Conservation (phyloP, 2,329 filamentous ascomycete species). For the Phyllosticta citrichinensis region DNA sequence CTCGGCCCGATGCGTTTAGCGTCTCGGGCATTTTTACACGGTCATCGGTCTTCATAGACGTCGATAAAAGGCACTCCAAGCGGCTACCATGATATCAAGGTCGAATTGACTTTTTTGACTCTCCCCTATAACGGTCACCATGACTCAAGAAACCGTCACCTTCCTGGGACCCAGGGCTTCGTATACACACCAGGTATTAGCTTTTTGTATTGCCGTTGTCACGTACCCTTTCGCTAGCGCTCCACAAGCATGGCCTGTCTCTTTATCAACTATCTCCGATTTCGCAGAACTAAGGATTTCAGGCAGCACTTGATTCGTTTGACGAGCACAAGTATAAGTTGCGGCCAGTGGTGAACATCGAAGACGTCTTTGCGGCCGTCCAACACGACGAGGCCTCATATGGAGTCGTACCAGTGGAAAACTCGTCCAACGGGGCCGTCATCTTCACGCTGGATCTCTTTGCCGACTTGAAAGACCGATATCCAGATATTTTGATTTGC, state of each 20-base stretch:
- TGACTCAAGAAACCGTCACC: slow-evolving; percentile 30
- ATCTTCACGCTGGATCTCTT: slow-evolving; percentile 84
- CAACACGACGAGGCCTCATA: slow-evolving; percentile 54
- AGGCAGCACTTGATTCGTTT: slow-evolving; percentile 47
- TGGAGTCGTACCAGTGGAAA: slow-evolving; percentile 90
- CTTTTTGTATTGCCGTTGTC: neutral
- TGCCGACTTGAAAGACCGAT: slow-evolving; percentile 57
- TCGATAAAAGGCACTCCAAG: neutral
- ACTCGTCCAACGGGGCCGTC: slow-evolving; percentile 89
- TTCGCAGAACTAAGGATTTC: neutral
- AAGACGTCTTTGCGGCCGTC: slow-evolving; percentile 70
- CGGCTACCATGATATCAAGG: neutral
- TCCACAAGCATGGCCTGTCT: neutral
- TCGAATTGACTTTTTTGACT: neutral
- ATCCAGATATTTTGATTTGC: slow-evolving; percentile 62
- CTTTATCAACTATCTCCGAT: neutral
- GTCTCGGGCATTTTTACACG: neutral
- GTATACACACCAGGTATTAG: slow-evolving; percentile 57
- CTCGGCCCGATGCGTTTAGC: neutral
- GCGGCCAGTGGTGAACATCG: slow-evolving; percentile 36
- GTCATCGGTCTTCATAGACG: neutral
- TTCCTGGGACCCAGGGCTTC: slow-evolving; percentile 56
- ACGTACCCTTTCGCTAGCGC: neutral
- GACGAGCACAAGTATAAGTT: slow-evolving; percentile 28
- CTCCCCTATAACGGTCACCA: neutral